Percentiles rank a stretch among this genome's conserved stretches.
These are phyloP conservation scores for Epichloe amarillans DNA, from an alignment of 2,329 filamentous ascomycete species.

Conservation along the genomic window DNA sequence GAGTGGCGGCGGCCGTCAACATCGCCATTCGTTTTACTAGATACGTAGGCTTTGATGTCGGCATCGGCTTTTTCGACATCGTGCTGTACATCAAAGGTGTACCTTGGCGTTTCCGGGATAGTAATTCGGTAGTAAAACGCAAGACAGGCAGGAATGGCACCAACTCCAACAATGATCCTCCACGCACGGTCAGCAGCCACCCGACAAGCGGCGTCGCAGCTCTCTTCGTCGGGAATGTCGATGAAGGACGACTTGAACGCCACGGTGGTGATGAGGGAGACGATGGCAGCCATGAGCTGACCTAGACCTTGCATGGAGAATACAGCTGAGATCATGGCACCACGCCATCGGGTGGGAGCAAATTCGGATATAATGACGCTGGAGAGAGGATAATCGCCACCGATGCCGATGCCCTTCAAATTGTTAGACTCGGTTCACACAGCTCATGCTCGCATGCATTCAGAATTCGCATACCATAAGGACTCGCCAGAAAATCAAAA, in stretches of 20 bases:
- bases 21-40: constrained; percentile 32
- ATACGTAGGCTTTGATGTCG: constrained; percentile 51
- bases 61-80: constrained; percentile 64
- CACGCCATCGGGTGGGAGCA: constrained; percentile 68
- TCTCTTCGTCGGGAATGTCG: constrained; percentile 23
- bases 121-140: constrained; percentile 79
- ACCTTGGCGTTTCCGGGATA: constrained; percentile 73
- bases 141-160: constrained; percentile 62
- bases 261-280: constrained; percentile 55
- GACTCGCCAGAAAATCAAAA: constrained; percentile 63
- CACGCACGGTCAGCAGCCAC: constrained; percentile 67
- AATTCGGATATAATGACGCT: constrained; percentile 78
- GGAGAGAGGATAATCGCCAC: constrained; percentile 70
- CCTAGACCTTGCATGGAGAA: constrained; percentile 79
- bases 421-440: neutral
- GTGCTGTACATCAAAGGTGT: constrained; percentile 67
- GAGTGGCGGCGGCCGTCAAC: constrained; percentile 35
- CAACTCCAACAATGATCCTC: constrained; percentile 69
- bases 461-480: constrained; percentile 41
- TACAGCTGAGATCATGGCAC: constrained; percentile 71
- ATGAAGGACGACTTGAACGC: constrained; percentile 45
- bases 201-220: constrained; percentile 50
- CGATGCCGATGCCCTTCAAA: constrained; percentile 54
- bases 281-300: constrained; percentile 58
- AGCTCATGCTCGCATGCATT: neutral